Evolutionary conservation across 1,284 basidiomycete genomes (phyloP).

Genomic region (Vanrija sp.): DNA sequence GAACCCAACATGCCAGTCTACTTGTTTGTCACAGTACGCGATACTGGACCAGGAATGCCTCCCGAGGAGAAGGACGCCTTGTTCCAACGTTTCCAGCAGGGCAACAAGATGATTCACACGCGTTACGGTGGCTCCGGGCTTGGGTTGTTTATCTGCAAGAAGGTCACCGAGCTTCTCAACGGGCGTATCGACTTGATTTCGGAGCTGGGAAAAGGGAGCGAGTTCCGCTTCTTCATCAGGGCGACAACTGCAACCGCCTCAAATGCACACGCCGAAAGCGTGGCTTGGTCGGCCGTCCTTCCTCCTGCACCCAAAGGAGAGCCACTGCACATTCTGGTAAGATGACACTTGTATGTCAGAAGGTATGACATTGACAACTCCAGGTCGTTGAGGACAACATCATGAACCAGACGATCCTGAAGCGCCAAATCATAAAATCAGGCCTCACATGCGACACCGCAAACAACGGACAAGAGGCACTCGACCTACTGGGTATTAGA

Average conservation of each 20-base stretch:
- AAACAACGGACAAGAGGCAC: conserved; percentile 48
- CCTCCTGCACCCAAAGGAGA: background rate
- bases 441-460: conserved; percentile 42
- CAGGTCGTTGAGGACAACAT: conserved; percentile 49
- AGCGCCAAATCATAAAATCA: conserved; percentile 47
- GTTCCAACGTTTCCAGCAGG: conserved; percentile 44
- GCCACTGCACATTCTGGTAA: too few relatives aligned
- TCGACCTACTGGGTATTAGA: conserved; percentile 22
- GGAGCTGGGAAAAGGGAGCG: conserved; percentile 33
- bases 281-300: background rate
- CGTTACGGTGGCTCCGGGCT: conserved; percentile 48
- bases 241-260: conserved; percentile 13
- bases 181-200: conserved; percentile 44
- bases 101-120: conserved; percentile 47
- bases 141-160: conserved; percentile 45
- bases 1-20: conserved; percentile 32
- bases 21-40: conserved; percentile 41
- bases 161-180: conserved; percentile 43
- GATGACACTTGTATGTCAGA: too few relatives aligned
- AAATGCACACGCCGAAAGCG: background rate
- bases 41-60: conserved; percentile 47
- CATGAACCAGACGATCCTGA: conserved; percentile 51
- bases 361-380: too few relatives aligned
- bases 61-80: conserved; percentile 37
- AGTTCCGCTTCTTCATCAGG: conserved; percentile 50